Evolutionary conservation across 768 basidiomycete genomes (phyloP).

Genomic region (Pleurotus platypus): DNA sequence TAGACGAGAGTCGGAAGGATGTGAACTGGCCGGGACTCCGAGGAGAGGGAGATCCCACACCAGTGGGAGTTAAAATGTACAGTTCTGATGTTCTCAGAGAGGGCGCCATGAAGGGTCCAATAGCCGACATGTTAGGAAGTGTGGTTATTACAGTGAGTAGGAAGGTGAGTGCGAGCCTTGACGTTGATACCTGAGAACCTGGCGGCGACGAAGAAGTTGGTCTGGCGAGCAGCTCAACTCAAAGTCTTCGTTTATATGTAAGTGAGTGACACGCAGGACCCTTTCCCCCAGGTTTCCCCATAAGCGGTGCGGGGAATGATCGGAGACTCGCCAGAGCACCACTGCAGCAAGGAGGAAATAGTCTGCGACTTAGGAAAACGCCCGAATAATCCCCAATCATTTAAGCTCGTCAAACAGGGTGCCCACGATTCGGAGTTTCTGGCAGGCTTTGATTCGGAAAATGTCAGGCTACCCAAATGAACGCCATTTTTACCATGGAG

Average conservation of each 20-base stretch:
- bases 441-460: conserved; percentile 6
- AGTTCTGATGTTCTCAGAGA: conserved; percentile 2
- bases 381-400: conserved; percentile 7
- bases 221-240: not conserved
- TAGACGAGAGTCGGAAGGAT: not conserved
- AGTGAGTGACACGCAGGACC: not conserved
- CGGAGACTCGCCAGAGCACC: not conserved
- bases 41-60: not conserved
- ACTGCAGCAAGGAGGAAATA: not conserved
- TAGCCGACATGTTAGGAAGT: conserved; percentile 1
- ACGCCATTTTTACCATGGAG: not conserved
- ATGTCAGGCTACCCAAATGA: not conserved
- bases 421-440: not conserved
- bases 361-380: not conserved
- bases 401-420: not conserved
- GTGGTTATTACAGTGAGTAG: not conserved
- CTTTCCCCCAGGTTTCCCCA: conserved; percentile 5
- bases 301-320: conserved; percentile 1
- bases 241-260: conserved; percentile 3
- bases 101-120: conserved; percentile 8
- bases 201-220: not conserved
- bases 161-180: not conserved
- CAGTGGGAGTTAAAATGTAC: not conserved
- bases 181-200: not conserved
- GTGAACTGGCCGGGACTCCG: conserved; percentile 5